Conservation (phyloP, 495 filamentous ascomycete genomes). For the Friedmanniomyces simplex region DNA sequence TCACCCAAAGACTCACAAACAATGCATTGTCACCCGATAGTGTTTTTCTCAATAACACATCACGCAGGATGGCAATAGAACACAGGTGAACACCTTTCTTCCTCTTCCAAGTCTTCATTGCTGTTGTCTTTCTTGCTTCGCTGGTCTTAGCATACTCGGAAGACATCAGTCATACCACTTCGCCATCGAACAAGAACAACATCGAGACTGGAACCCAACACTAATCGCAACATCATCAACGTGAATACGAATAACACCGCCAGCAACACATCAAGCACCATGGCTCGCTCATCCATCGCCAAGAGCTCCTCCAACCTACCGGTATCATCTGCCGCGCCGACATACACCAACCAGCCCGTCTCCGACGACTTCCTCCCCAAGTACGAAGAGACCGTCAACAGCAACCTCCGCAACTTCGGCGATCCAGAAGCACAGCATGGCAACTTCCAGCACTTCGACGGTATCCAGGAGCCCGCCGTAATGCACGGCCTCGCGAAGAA, state of each 20-base stretch:
- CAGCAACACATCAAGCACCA: not conserved
- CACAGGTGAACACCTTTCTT: not conserved
- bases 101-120: not conserved
- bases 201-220: not conserved
- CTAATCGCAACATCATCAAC: not conserved
- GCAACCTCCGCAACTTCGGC: slow-evolving; percentile 2
- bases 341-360: not conserved
- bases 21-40: not conserved
- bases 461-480: not conserved
- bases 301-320: not conserved
- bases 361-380: not conserved
- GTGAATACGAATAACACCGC: not conserved
- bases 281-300: not conserved
- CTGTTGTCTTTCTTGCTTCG: not conserved
- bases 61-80: not conserved
- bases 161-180: not conserved
- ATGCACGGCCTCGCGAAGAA: not conserved
- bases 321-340: not conserved
- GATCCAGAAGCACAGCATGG: not conserved
- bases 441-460: not conserved
- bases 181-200: not conserved
- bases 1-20: not conserved
- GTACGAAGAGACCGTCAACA: slow-evolving; percentile 1
- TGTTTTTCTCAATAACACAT: not conserved
- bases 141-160: not conserved